A percentile compares a stretch with the other conserved stretches of the same genome.
Conservation (phyloP, 257 asterid species). For the Leptodermis oblonga region DNA sequence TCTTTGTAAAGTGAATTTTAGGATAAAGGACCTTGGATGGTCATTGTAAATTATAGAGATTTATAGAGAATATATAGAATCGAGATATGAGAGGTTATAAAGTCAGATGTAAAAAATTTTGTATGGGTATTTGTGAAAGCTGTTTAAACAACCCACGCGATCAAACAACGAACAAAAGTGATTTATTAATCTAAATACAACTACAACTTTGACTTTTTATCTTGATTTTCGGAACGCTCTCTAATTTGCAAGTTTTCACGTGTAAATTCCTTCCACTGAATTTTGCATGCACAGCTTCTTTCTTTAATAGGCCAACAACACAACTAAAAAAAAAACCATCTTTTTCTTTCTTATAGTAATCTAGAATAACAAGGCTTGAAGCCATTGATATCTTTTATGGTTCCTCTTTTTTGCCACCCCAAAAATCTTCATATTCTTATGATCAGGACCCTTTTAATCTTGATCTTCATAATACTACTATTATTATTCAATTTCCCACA, state of each 20-base stretch:
- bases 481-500: slow-evolving; percentile 26
- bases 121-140: not conserved
- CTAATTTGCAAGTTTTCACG: not conserved
- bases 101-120: too few relatives aligned
- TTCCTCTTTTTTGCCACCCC: slow-evolving; percentile 24
- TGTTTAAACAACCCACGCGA: not conserved
- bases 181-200: too few relatives aligned
- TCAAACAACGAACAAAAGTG: too few relatives aligned
- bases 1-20: too few relatives aligned
- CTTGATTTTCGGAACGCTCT: not conserved
- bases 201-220: not conserved
- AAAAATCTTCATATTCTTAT: slow-evolving; percentile 22
- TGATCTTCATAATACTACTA: not conserved
- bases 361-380: slow-evolving; percentile 3
- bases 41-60: too few relatives aligned
- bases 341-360: not conserved
- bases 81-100: too few relatives aligned
- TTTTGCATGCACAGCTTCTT: slow-evolving; percentile 1
- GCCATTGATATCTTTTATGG: not conserved
- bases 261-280: not conserved
- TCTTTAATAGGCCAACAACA: not conserved
- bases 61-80: too few relatives aligned
- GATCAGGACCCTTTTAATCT: slow-evolving; percentile 21
- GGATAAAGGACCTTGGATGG: too few relatives aligned
- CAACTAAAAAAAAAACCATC: not conserved